These are phyloP conservation scores for Beta corolliflora DNA, from an alignment of 179 eudicot genomes.

Conservation along the genomic window DNA sequence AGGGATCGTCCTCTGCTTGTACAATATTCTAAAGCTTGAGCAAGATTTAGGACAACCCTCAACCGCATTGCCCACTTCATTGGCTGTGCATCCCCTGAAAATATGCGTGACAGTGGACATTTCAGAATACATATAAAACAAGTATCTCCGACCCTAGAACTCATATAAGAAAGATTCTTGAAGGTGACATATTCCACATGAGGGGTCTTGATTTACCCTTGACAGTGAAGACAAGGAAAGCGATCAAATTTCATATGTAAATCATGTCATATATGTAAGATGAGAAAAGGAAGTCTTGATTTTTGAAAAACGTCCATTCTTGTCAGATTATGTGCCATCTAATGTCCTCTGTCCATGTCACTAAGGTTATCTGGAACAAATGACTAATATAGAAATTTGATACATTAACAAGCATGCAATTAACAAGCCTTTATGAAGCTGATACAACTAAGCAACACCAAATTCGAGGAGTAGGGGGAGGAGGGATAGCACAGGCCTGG, in stretches of 20 bases:
- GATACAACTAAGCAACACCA: neutral
- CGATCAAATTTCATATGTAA: neutral
- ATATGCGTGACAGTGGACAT: neutral
- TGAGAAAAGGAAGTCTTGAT: neutral
- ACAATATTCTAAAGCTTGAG: constrained; percentile 86
- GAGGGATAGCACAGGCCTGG: neutral
- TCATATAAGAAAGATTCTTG: neutral
- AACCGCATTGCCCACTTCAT: constrained; percentile 96
- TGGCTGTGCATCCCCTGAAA: constrained; percentile 77
- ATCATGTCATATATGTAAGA: neutral
- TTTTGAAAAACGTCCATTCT: neutral
- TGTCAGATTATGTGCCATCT: neutral
- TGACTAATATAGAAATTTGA: neutral
- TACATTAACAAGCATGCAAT: neutral
- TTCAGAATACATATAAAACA: neutral
- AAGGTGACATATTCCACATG: neutral
- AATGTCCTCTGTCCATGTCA: neutral
- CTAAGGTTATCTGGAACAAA: neutral
- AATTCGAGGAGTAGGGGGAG: neutral
- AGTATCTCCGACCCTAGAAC: neutral
- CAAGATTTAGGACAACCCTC: constrained; percentile 79
- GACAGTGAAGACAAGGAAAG: neutral
- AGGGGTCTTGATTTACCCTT: neutral
- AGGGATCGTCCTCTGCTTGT: constrained; percentile 82
- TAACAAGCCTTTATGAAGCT: neutral